phyloP scores from a whole-genome alignment of 2,329 filamentous ascomycete species.

The Teratosphaeria destructans region DNA sequence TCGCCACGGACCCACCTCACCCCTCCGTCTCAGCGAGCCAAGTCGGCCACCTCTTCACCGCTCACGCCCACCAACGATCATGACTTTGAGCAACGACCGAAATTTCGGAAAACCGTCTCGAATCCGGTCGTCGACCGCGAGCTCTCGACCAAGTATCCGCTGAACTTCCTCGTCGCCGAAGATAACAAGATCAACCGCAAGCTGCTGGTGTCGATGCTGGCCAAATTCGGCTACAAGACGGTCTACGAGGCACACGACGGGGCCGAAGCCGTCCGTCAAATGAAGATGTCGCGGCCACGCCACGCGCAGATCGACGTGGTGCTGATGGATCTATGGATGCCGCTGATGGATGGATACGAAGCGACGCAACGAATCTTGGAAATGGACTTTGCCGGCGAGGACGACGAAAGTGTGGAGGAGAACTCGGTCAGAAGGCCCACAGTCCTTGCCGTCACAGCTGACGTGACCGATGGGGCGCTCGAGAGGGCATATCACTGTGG shows the following conservation, averaged over 20 bases:
- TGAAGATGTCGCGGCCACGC: slow-evolving; percentile 27
- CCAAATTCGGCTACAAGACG: slow-evolving; percentile 54
- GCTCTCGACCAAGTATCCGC: slow-evolving; percentile 49
- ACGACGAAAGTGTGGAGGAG: background rate
- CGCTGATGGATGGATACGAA: slow-evolving; percentile 61
- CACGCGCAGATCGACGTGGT: slow-evolving; percentile 47
- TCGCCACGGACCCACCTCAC: slow-evolving; percentile 8
- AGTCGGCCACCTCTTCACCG: slow-evolving; percentile 8
- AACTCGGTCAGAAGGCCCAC: slow-evolving; percentile 22
- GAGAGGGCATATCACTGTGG: slow-evolving; percentile 50
- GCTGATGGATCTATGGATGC: slow-evolving; percentile 71
- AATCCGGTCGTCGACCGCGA: slow-evolving; percentile 40
- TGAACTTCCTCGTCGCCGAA: slow-evolving; percentile 60
- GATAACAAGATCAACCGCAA: slow-evolving; percentile 64
- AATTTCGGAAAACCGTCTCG: slow-evolving; percentile 16
- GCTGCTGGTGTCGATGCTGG: slow-evolving; percentile 55
- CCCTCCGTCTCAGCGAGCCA: background rate
- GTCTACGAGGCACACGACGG: slow-evolving; percentile 59
- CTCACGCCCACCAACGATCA: slow-evolving; percentile 1
- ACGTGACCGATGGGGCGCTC: slow-evolving; percentile 54
- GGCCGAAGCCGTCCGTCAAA: slow-evolving; percentile 54
- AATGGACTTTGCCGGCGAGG: slow-evolving; percentile 26
- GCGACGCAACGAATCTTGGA: slow-evolving; percentile 53
- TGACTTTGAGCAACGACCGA: slow-evolving; percentile 2
- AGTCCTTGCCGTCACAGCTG: slow-evolving; percentile 55